Conservation (phyloP, 225 moss, liverwort and hornwort species). For the Bryoerythrophyllum caledonicum region DNA sequence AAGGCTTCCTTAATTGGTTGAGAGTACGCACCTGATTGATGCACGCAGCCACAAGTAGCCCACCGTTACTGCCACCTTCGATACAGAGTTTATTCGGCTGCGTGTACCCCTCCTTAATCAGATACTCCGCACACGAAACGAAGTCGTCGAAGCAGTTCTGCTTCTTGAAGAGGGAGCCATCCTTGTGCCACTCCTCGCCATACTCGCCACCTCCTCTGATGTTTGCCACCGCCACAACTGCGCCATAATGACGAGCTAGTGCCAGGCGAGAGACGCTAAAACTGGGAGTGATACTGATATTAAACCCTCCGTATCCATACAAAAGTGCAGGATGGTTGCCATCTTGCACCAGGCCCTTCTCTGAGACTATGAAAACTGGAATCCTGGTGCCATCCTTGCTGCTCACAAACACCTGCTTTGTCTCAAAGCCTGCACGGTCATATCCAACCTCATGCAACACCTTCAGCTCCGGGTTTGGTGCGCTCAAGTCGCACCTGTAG, state of each 20-base stretch:
- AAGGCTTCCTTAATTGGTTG: background rate
- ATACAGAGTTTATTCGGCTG: slow-evolving; percentile 77
- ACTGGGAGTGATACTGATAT: slow-evolving; percentile 77
- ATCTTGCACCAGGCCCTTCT: slow-evolving; percentile 59
- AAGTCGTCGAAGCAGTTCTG: slow-evolving; percentile 97
- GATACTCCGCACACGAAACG: slow-evolving; percentile 66
- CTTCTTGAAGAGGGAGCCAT: slow-evolving; percentile 72
- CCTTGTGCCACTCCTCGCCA: slow-evolving; percentile 97
- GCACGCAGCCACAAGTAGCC: slow-evolving; percentile 88
- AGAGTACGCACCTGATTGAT: slow-evolving; percentile 66
- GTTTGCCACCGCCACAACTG: slow-evolving; percentile 81
- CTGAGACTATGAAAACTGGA: slow-evolving; percentile 77
- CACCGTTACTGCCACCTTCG: slow-evolving; percentile 93
- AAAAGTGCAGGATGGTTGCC: slow-evolving; percentile 73
- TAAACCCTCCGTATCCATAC: slow-evolving; percentile 93
- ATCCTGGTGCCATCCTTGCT: slow-evolving; percentile 79
- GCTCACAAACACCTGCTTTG: slow-evolving; percentile 80
- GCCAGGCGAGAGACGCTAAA: slow-evolving; percentile 80
- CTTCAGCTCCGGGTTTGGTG: slow-evolving; percentile 50
- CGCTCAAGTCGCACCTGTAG: slow-evolving; percentile 63
- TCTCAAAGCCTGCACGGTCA: slow-evolving; percentile 68
- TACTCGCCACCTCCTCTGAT: slow-evolving; percentile 94
- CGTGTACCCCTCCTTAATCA: slow-evolving; percentile 71
- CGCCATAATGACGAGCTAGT: slow-evolving; percentile 73
- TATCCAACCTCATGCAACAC: slow-evolving; percentile 66